phyloP scores from a whole-genome alignment of 2,329 filamentous ascomycete genomes.

The Scleromitrula shiraiana region DNA sequence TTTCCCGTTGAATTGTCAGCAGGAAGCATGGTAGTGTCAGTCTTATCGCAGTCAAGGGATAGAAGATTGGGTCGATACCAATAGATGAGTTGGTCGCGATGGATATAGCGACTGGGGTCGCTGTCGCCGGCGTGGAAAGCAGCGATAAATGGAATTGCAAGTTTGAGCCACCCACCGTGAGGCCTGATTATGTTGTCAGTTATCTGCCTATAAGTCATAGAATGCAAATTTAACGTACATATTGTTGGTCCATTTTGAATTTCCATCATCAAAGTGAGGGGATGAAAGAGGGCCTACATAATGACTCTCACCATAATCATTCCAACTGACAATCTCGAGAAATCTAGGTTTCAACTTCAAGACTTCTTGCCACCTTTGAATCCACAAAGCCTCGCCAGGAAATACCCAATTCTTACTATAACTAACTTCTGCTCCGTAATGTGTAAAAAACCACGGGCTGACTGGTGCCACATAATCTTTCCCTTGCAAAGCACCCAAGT shows the following conservation, averaged over 20 bases:
- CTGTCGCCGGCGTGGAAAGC: background rate
- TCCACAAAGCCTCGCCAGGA: background rate
- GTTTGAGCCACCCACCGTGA: slow-evolving; percentile 1
- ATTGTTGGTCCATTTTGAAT: slow-evolving; percentile 8
- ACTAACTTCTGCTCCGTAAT: slow-evolving; percentile 2
- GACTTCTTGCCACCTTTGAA: background rate
- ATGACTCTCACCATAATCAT: slow-evolving; percentile 11
- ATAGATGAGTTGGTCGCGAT: background rate
- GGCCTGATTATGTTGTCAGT: background rate
- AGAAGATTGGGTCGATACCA: slow-evolving; percentile 4
- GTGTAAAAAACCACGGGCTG: slow-evolving; percentile 7
- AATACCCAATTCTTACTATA: slow-evolving; percentile 12
- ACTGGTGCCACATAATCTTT: slow-evolving; percentile 2
- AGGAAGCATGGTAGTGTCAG: slow-evolving; percentile 5
- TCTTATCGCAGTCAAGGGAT: background rate
- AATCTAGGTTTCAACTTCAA: background rate
- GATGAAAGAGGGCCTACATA: slow-evolving; percentile 5
- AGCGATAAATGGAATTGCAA: slow-evolving; percentile 3
- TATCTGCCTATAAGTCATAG: too few species aligned
- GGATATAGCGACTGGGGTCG: background rate
- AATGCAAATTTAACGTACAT: background rate
- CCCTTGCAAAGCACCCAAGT: background rate
- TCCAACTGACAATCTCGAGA: slow-evolving; percentile 6
- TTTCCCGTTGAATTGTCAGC: background rate
- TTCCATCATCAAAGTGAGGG: slow-evolving; percentile 4